A percentile compares a stretch with the other conserved stretches of the same genome.
These are phyloP conservation scores for Heterobasidion parviporum DNA, from an alignment of 1,284 basidiomycete species.

Conservation along the genomic window DNA sequence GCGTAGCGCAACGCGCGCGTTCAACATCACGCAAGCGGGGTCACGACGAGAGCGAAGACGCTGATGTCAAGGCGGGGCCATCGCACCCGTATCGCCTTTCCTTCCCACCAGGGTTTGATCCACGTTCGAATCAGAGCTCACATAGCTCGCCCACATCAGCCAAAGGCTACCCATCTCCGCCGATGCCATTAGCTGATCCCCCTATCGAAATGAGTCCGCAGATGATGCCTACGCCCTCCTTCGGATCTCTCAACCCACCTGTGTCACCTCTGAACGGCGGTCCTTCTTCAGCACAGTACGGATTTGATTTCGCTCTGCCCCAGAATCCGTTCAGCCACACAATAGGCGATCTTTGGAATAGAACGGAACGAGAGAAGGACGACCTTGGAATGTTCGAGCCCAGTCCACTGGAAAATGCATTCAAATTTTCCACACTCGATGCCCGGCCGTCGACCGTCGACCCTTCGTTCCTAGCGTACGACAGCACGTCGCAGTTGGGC, in stretches of 20 bases:
- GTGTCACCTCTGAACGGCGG: constrained; percentile 18
- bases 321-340: constrained; percentile 6
- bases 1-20: constrained; percentile 50
- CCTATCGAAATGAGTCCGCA: constrained; percentile 16
- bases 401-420: constrained; percentile 1
- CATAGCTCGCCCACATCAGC: constrained; percentile 69
- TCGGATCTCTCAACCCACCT: constrained; percentile 13
- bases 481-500: constrained; percentile 25
- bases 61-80: constrained; percentile 27
- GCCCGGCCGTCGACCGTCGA: constrained; percentile 36
- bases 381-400: constrained; percentile 4
- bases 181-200: constrained; percentile 34
- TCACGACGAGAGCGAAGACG: constrained; percentile 50
- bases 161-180: constrained; percentile 56
- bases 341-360: constrained; percentile 9
- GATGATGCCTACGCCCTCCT: constrained; percentile 9
- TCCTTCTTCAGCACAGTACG: constrained; percentile 27
- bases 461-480: constrained; percentile 35
- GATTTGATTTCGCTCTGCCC: constrained; percentile 9
- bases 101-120: constrained; percentile 12
- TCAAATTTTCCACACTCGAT: constrained; percentile 7
- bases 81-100: constrained; percentile 24
- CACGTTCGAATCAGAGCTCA: constrained; percentile 38
- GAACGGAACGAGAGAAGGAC: constrained; percentile 20
- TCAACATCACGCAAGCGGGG: constrained; percentile 68